A percentile compares a stretch with the other conserved stretches of the same genome.
phyloP scores from a whole-genome alignment of 768 basidiomycete species.

The Kwoniella shandongensis region DNA sequence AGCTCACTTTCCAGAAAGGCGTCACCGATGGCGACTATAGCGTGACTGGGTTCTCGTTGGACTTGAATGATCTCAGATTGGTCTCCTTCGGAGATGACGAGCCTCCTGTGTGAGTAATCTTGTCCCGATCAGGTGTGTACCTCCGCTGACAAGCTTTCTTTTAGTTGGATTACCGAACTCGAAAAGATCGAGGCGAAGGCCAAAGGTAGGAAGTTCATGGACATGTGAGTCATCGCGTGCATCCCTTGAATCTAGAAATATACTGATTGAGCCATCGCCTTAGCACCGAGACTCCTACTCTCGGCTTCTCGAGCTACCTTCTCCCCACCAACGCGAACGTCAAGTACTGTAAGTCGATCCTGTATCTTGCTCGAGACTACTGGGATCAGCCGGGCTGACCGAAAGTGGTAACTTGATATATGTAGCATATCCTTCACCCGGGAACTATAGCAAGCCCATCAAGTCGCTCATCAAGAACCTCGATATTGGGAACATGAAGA shows the following conservation, averaged over 20 bases:
- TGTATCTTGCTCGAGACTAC: background rate
- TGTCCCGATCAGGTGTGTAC: no score
- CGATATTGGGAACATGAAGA: conserved; percentile 40
- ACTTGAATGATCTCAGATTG: conserved; percentile 70
- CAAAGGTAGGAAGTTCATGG: conserved; percentile 78
- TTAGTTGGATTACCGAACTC: conserved; percentile 75
- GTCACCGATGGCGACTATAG: conserved; percentile 7
- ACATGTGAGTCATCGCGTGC: conserved; percentile 58
- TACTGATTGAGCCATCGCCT: background rate
- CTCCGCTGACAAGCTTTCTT: no score
- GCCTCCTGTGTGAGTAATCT: conserved; percentile 58
- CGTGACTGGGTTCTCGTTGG: conserved; percentile 67
- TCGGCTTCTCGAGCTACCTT: conserved; percentile 45
- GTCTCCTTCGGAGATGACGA: conserved; percentile 69
- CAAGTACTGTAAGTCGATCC: conserved; percentile 42
- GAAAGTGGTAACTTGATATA: conserved; percentile 9
- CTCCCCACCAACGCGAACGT: conserved; percentile 31
- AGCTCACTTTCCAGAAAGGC: conserved; percentile 20
- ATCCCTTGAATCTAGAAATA: background rate
- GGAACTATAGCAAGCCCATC: conserved; percentile 48
- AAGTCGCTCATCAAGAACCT: conserved; percentile 39
- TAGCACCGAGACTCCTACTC: conserved; percentile 70
- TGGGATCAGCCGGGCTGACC: background rate
- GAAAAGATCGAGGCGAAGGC: conserved; percentile 85
- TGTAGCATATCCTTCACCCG: conserved; percentile 47